These are phyloP conservation scores for Rhododendron molle DNA, from an alignment of 148 eudicot species.

Conservation along the genomic window DNA sequence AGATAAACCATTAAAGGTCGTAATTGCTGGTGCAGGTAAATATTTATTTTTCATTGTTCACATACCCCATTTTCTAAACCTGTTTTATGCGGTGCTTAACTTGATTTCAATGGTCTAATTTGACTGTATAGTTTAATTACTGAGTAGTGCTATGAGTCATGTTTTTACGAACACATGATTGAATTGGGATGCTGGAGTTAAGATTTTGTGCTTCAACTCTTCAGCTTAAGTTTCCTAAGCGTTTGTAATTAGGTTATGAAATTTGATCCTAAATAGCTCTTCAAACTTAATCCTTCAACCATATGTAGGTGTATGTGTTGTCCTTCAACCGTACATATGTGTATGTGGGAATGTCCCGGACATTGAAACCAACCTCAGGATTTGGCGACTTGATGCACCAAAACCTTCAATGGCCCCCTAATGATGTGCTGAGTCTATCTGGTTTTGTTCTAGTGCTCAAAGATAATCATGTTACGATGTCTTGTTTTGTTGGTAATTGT, in stretches of 20 bases:
- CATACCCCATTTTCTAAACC: neutral
- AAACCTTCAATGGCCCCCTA: neutral
- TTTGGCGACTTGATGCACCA: neutral
- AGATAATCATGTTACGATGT: neutral
- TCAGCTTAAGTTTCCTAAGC: neutral
- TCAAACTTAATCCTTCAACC: neutral
- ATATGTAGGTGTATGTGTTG: neutral
- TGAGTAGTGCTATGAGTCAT: neutral
- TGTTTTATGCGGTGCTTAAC: neutral
- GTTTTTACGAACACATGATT: neutral
- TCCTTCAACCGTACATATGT: neutral
- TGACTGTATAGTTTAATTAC: neutral
- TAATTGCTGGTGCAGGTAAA: constrained; percentile 93
- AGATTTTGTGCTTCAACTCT: neutral
- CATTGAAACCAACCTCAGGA: neutral
- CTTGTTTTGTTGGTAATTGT: neutral
- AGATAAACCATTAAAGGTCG: constrained; percentile 64
- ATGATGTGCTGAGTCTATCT: neutral
- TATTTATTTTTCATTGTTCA: neutral
- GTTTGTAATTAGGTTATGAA: neutral
- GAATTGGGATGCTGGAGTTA: neutral
- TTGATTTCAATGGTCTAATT: neutral
- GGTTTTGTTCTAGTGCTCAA: neutral
- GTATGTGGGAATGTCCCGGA: neutral
- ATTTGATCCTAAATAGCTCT: neutral